Evolutionary conservation across 2,329 filamentous ascomycete species (phyloP).

Genomic region (Aspergillus fructus): DNA sequence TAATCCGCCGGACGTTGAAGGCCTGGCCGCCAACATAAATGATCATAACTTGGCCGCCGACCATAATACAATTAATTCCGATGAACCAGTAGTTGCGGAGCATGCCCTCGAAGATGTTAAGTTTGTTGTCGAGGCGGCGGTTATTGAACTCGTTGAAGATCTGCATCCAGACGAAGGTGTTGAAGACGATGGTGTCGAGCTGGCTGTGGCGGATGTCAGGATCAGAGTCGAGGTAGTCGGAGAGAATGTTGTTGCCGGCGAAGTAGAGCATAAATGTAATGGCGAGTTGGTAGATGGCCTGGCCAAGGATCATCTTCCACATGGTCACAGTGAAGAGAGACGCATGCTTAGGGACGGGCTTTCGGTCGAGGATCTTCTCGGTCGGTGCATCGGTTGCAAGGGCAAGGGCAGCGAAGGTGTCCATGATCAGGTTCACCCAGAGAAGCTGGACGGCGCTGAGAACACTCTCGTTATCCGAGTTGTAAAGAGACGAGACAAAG

Average conservation of each 20-base stretch:
- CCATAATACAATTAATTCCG: constrained; percentile 80
- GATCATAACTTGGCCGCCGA: constrained; percentile 85
- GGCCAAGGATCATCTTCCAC: constrained; percentile 99
- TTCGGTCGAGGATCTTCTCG: constrained; percentile 74
- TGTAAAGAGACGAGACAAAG: constrained; percentile 82
- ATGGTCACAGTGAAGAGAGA: constrained; percentile 82
- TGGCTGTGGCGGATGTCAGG: constrained; percentile 48
- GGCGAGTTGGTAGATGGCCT: constrained; percentile 82
- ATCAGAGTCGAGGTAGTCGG: constrained; percentile 44
- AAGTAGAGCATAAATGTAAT: constrained; percentile 83
- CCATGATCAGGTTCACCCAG: constrained; percentile 98
- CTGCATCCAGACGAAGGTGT: constrained; percentile 99
- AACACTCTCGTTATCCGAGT: constrained; percentile 67
- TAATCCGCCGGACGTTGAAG: constrained; percentile 72
- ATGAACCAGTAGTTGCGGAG: constrained; percentile 86
- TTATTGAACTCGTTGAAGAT: constrained; percentile 99
- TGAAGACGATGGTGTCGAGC: constrained; percentile 84
- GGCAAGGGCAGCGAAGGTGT: constrained; percentile 86
- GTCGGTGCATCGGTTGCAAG: constrained; percentile 89
- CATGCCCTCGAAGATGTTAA: constrained; percentile 94
- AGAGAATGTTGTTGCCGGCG: constrained; percentile 62
- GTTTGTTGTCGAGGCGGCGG: constrained; percentile 86
- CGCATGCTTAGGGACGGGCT: constrained; percentile 72
- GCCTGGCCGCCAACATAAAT: constrained; percentile 80
- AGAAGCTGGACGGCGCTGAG: constrained; percentile 86